Base-by-base conservation (phyloP, 1,284 basidiomycete species). In the Leccinum subatratum region DNA sequence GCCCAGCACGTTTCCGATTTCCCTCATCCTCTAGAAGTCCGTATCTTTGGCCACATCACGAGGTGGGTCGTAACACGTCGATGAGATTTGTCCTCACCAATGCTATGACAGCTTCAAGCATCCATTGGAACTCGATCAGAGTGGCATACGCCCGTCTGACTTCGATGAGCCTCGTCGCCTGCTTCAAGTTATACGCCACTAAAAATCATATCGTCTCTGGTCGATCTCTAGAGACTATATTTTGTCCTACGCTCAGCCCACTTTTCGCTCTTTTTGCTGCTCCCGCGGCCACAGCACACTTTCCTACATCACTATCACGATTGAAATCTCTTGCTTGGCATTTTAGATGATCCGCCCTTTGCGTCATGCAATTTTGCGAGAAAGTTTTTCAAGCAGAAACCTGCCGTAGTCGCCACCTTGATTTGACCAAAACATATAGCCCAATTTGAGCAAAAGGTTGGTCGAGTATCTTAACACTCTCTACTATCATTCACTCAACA, bases 341-440 rank as follows among this genome's bases (percentile, higher is more conserved):
- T 75, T 89, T 63, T 88, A 86, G 86, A 80, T 88, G 25, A 25
- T 25, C 25, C 37, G 83, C 86, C 0, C 72, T 86, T 48, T 83
- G 84, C 48, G 77, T 79, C n/a, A 22, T 70, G 12, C 84, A 86
- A 64, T 81, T 72, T 51, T n/a, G 39, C 39, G 39, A 39, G 3
- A 39, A 39, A 39, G 39, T 39, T 39, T 39, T 39, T 39, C 39
- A 39, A 39, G 39, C 39, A 39, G 39, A 39, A 39, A 39, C 39
- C 39, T 39, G 39, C 39, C 39, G 39, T 39, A 14, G 39, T 39
- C 39, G 39, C 39, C 39, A 39, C 39, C 39, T 37, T 39, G 16
- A 39, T 39, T 39, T 39, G 39, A 66, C 22, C 76, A 79, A 14
- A 79, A 87, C 30, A 25, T 25, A 25, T 25, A 25, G 67, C 68